Percentiles rank a stretch among this genome's conserved stretches.
Conservation (phyloP, 2,329 filamentous ascomycete species). For the Talaromyces sp. region DNA sequence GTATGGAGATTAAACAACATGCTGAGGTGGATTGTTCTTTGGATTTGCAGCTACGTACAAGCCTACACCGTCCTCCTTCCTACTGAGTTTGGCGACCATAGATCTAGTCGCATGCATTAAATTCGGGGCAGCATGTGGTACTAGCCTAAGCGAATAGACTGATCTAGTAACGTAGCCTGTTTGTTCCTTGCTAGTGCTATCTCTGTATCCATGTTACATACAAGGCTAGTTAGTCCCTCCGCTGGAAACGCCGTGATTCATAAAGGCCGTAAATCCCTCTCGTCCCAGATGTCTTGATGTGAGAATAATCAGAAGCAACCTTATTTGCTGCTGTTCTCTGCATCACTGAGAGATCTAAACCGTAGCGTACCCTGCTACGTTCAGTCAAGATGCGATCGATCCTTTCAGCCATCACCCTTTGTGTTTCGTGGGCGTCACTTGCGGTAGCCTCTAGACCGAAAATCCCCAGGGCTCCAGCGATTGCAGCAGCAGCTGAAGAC, state of each 20-base stretch:
- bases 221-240: neutral
- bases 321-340: neutral
- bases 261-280: neutral
- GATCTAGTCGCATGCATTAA: neutral
- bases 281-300: neutral
- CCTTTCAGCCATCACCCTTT: slow-evolving; percentile 8
- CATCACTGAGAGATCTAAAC: neutral
- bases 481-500: neutral
- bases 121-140: neutral
- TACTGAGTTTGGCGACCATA: neutral
- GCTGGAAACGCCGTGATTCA: neutral
- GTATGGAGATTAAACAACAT: neutral
- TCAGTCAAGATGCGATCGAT: slow-evolving; percentile 16
- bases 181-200: neutral
- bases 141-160: neutral
- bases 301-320: neutral
- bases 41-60: neutral
- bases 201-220: neutral
- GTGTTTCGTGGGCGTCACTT: slow-evolving; percentile 13
- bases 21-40: neutral
- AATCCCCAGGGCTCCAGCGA: neutral
- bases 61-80: neutral
- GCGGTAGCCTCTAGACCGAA: slow-evolving; percentile 3
- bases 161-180: neutral
- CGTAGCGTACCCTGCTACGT: neutral